phyloP scores from a whole-genome alignment of 1,139 yeast species.

The Hansenula sp. region DNA sequence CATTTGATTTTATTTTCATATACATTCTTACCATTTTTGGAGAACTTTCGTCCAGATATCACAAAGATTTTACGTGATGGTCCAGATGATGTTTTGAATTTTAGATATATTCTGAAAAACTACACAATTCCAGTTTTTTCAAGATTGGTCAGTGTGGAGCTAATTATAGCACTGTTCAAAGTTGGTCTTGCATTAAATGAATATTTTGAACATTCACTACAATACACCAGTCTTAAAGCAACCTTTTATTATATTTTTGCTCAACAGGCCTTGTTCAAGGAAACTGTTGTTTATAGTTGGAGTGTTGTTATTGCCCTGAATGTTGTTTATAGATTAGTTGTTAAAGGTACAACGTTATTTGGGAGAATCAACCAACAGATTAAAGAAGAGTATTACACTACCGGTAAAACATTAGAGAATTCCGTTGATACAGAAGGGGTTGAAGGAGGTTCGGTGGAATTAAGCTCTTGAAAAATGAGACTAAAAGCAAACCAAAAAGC shows the following conservation, averaged over 20 bases:
- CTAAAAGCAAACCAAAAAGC: too few relatives aligned
- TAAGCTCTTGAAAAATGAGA: too few relatives aligned
- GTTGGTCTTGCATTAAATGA: conserved; percentile 7
- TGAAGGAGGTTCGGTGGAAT: conserved; percentile 3
- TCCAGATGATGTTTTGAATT: neutral
- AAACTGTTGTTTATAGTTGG: conserved; percentile 4
- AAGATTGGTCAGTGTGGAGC: conserved; percentile 6
- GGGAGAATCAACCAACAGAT: conserved; percentile 39
- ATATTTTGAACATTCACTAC: conserved; percentile 4
- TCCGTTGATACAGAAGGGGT: conserved; percentile 27
- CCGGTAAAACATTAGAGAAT: conserved; percentile 61
- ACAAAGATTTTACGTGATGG: neutral
- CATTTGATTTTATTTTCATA: conserved; percentile 2
- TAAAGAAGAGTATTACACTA: conserved; percentile 57
- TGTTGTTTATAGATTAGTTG: neutral
- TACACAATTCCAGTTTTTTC: neutral
- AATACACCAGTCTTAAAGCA: conserved; percentile 7
- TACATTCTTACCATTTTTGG: conserved; percentile 2
- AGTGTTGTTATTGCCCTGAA: conserved; percentile 5
- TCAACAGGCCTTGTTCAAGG: conserved; percentile 4
- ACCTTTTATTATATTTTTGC: conserved; percentile 5
- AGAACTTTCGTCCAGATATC: neutral
- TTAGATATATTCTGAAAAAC: neutral
- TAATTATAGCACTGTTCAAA: conserved; percentile 7
- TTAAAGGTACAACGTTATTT: conserved; percentile 1